phyloP scores from a whole-genome alignment of 2,329 filamentous ascomycete genomes.

The Cyphellophora attinorum region DNA sequence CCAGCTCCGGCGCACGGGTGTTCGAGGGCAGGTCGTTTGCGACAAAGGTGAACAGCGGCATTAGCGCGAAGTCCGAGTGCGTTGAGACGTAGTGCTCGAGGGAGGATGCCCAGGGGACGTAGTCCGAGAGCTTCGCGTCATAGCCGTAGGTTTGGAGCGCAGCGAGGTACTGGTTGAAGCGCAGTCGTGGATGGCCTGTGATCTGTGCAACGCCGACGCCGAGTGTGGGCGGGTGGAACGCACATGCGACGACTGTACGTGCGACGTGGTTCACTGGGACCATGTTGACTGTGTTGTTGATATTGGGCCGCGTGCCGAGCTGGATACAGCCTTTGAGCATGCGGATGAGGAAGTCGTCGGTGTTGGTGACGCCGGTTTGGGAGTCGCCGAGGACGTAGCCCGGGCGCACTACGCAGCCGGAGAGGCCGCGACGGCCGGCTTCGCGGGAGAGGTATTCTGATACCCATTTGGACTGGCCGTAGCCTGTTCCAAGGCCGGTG shows the following conservation, averaged over 20 bases:
- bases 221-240: constrained; percentile 48
- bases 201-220: constrained; percentile 62
- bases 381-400: constrained; percentile 77
- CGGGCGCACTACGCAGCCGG: constrained; percentile 66
- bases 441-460: constrained; percentile 63
- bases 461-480: constrained; percentile 87
- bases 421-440: constrained; percentile 67
- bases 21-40: constrained; percentile 59
- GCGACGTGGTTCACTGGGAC: constrained; percentile 80
- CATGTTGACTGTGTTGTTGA: constrained; percentile 79
- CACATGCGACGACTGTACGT: constrained; percentile 65
- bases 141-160: constrained; percentile 66
- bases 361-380: constrained; percentile 60
- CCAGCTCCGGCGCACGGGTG: constrained; percentile 63
- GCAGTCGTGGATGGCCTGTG: constrained; percentile 67
- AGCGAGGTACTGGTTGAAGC: constrained; percentile 68
- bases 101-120: constrained; percentile 57
- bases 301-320: constrained; percentile 60
- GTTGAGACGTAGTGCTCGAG: constrained; percentile 60
- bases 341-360: constrained; percentile 83
- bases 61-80: constrained; percentile 55
- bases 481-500: constrained; percentile 71
- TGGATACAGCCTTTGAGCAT: constrained; percentile 84
- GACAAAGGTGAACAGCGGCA: constrained; percentile 67
- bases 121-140: constrained; percentile 54